Conservation (phyloP, 2,329 filamentous ascomycete species). For the Zasmidium cellare region DNA sequence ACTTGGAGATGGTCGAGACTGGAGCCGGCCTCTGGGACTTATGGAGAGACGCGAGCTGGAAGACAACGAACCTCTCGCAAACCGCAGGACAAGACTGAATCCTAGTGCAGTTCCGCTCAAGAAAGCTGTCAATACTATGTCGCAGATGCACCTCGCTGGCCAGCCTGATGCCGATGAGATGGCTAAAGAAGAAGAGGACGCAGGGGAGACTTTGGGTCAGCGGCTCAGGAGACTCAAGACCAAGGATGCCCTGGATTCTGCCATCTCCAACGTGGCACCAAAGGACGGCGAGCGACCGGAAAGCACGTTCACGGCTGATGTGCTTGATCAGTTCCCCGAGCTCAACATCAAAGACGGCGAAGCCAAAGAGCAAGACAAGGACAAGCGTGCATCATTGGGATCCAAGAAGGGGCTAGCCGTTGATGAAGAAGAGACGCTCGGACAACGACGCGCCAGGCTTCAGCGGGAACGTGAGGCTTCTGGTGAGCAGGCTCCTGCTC, state of each 20-base stretch:
- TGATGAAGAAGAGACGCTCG: slow-evolving; percentile 67
- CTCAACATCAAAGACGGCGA: slow-evolving; percentile 43
- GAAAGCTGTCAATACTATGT: slow-evolving; percentile 22
- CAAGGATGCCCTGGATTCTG: slow-evolving; percentile 51
- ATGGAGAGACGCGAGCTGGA: slow-evolving; percentile 83
- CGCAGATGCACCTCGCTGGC: slow-evolving; percentile 28
- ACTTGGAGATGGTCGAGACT: slow-evolving; percentile 40
- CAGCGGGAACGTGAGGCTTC: slow-evolving; percentile 64
- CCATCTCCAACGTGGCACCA: slow-evolving; percentile 40
- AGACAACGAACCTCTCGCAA: slow-evolving; percentile 86
- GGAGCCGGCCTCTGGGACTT: slow-evolving; percentile 67
- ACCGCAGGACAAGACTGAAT: slow-evolving; percentile 68
- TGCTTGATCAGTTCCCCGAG: slow-evolving; percentile 65
- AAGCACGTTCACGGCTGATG: slow-evolving; percentile 66
- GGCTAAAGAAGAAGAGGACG: slow-evolving; percentile 42
- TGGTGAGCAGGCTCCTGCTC: slow-evolving; percentile 21
- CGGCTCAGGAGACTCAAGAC: slow-evolving; percentile 65
- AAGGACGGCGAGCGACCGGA: slow-evolving; percentile 42
- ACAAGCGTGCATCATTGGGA: slow-evolving; percentile 9
- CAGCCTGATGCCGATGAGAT: slow-evolving; percentile 27
- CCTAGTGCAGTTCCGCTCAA: slow-evolving; percentile 11
- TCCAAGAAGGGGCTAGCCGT: slow-evolving; percentile 11
- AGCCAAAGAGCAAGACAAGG: slow-evolving; percentile 37
- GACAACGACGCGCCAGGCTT: slow-evolving; percentile 71
- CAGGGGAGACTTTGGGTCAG: slow-evolving; percentile 67